Evolutionary conservation across 1,284 basidiomycete species (phyloP), one percentile per base, ranked within the genome.

Genomic region (Ceratobasidium sp.): DNA sequence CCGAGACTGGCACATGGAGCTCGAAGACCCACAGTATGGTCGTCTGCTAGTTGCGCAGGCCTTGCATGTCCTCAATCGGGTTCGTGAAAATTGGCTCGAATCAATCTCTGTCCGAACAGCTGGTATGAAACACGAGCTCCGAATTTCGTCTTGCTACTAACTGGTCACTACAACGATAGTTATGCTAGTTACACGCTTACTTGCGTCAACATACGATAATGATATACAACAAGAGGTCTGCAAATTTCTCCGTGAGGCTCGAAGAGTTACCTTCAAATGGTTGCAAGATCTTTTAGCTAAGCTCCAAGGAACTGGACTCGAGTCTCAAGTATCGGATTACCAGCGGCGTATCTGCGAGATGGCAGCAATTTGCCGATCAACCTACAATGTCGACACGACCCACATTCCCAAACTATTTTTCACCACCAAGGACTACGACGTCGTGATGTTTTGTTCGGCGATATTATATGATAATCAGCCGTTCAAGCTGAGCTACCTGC

Each of bases 341-440:
- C 67, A 75, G 66, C 39, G 33, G 28, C 68, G 63, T 13, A n/a
- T 80, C 12, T 81, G 79, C 60, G 79, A 80, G 46, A 71, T 77
- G 55, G 79, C 79, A 6, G 70, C 77, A 4, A 80, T 79, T 13
- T 81, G 80, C 61, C 79, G 79, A n/a, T 51, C 56, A 28, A 80
- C 80, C 3, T 81, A 76, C 39, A 79, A 81, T 33, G 79, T 81
- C 18, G 80, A 77, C 39, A n/a, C 10, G 15, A 9, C 4, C 20
- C 61, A 80, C 40, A 61, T 73, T 13, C 56, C 13, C 2, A 12
- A 40, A 10, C 18, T 81, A 1, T 42, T 81, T 13, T 26, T 23
- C 13, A 67, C 77, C 28, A 28, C 42, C n/a, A 55, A 75, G 2
- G 79, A 81, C 63, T 56, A 79, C 18, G 1, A 55, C 33, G 46